Evolutionary conservation across 257 asterid species (phyloP).

Genomic region (Linaria vulgaris): DNA sequence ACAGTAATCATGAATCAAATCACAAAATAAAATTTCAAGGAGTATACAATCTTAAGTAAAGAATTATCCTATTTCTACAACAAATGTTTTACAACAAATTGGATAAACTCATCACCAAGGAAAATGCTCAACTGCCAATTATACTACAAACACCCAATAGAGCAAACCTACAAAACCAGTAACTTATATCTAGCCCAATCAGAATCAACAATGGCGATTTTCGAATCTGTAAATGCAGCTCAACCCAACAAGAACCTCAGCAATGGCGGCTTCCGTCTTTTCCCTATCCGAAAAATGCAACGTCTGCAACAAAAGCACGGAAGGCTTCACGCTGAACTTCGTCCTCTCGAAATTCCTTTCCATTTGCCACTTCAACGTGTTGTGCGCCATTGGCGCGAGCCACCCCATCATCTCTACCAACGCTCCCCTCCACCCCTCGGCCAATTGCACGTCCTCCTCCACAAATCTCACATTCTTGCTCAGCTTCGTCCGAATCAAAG

Average conservation of each 20-base stretch:
- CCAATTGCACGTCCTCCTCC: conserved; percentile 48
- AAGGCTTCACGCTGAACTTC: conserved; percentile 50
- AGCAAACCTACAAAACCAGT: not conserved
- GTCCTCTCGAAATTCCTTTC: conserved; percentile 70
- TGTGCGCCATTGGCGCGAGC: conserved; percentile 77
- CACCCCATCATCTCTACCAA: conserved; percentile 66
- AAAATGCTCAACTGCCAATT: too few species aligned
- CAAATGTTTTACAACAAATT: too few species aligned
- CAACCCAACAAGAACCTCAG: conserved; percentile 72
- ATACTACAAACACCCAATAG: not conserved
- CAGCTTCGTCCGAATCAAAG: conserved; percentile 57
- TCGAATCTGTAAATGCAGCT: conserved; percentile 70
- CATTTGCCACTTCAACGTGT: conserved; percentile 70
- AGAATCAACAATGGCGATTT: conserved; percentile 27
- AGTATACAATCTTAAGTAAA: too few species aligned
- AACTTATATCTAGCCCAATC: not conserved
- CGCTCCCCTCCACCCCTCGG: conserved; percentile 80
- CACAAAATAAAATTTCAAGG: too few species aligned
- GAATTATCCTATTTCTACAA: too few species aligned
- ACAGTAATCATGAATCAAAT: too few species aligned
- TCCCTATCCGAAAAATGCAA: conserved; percentile 78
- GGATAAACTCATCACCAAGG: too few species aligned
- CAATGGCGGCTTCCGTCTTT: conserved; percentile 90
- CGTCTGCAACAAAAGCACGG: conserved; percentile 59
- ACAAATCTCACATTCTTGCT: conserved; percentile 49